phyloP scores from a whole-genome alignment of 164 flowering plant species.

The Akebia trifoliata region DNA sequence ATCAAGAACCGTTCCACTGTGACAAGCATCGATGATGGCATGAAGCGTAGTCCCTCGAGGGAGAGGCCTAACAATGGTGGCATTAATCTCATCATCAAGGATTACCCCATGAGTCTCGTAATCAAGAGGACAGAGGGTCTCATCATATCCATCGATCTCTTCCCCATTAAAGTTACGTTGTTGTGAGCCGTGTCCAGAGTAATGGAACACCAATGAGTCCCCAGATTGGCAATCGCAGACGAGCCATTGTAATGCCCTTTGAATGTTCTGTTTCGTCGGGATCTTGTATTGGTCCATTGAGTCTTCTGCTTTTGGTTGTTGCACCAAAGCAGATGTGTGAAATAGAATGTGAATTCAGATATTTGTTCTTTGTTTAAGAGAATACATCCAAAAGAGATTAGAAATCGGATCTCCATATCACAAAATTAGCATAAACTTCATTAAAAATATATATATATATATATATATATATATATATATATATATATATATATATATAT shows the following conservation, averaged over 20 bases:
- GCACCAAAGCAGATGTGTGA: not conserved
- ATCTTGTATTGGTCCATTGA: constrained; percentile 36
- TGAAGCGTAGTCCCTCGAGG: constrained; percentile 73
- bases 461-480: too few relatives aligned
- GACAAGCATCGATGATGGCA: constrained; percentile 67
- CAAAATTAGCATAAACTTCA: too few relatives aligned
- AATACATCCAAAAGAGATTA: too few relatives aligned
- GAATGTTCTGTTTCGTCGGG: constrained; percentile 66
- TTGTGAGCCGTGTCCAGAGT: constrained; percentile 74
- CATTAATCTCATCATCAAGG: constrained; percentile 74
- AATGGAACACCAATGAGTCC: constrained; percentile 83
- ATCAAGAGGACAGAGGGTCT: constrained; percentile 72
- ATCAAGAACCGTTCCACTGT: constrained; percentile 74
- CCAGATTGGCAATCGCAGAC: constrained; percentile 51
- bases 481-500: too few relatives aligned
- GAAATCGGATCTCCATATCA: too few relatives aligned
- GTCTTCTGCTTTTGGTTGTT: constrained; percentile 45
- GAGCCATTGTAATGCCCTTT: constrained; percentile 63
- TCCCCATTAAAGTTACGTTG: constrained; percentile 35
- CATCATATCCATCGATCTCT: constrained; percentile 76
- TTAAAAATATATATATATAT: too few relatives aligned
- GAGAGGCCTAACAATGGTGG: constrained; percentile 62
- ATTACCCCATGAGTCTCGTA: constrained; percentile 53
- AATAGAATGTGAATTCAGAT: too few relatives aligned
- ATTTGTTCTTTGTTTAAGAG: too few relatives aligned